Evolutionary conservation across 2,329 filamentous ascomycete species (phyloP).

Genomic region (Fusarium acutatum): DNA sequence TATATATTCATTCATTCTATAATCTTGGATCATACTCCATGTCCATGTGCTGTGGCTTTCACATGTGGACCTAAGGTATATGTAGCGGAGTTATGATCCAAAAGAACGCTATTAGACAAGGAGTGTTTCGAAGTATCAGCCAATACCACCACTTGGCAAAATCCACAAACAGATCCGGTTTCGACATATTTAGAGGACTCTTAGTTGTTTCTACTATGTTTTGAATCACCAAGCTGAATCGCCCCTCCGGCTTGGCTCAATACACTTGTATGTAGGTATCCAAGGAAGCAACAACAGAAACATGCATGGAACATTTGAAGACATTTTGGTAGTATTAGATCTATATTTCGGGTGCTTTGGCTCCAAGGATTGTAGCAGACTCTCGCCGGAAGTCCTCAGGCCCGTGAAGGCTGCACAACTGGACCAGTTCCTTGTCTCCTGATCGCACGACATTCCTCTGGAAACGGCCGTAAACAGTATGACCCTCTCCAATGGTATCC

Average conservation of each 20-base stretch:
- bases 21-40: neutral
- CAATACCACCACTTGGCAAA: conserved; percentile 4
- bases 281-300: neutral
- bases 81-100: neutral
- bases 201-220: conserved; percentile 8
- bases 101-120: conserved; percentile 1
- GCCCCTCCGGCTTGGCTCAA: conserved; percentile 4
- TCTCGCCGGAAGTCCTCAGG: neutral
- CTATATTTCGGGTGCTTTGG: conserved; percentile 3
- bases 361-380: neutral
- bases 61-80: neutral
- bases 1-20: neutral
- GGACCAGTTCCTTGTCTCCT: neutral
- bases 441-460: conserved; percentile 2
- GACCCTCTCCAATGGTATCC: neutral
- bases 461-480: neutral
- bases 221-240: neutral
- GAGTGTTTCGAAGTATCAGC: conserved; percentile 23
- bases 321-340: conserved; percentile 23
- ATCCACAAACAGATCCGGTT: conserved; percentile 3
- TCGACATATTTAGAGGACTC: neutral
- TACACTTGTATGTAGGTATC: neutral
- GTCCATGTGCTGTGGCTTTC: neutral
- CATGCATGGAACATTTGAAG: neutral
- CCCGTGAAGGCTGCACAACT: neutral